These are phyloP conservation scores for Globisporangium iwayamae DNA, from an alignment of 352 stramenopile species.

Conservation along the genomic window DNA sequence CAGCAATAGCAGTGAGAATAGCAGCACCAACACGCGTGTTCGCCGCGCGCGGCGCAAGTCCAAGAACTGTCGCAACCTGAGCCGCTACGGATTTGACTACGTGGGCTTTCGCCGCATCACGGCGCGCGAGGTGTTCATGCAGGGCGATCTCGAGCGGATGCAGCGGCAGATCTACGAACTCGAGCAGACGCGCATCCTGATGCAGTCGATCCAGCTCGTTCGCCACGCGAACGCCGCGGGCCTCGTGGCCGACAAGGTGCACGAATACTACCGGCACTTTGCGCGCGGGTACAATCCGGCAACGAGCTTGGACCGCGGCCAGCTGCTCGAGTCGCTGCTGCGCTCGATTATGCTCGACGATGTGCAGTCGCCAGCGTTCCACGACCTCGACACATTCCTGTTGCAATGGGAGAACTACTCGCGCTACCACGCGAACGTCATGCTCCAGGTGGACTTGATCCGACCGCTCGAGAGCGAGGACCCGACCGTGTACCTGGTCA, in stretches of 20 bases:
- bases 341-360: conserved; percentile 45
- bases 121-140: conserved; percentile 26
- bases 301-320: conserved; percentile 10
- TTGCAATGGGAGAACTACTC: conserved; percentile 62
- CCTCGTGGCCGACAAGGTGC: conserved; percentile 37
- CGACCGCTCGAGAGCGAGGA: conserved; percentile 35
- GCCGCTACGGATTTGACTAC: conserved; percentile 26
- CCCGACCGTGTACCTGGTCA: conserved; percentile 30
- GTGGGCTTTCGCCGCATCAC: conserved; percentile 30
- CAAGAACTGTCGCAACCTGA: conserved; percentile 45
- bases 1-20: not conserved
- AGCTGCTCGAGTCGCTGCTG: conserved; percentile 34
- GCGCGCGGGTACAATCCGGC: conserved; percentile 38
- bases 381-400: conserved; percentile 47
- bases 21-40: not conserved
- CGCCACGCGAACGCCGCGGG: conserved; percentile 38
- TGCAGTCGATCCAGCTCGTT: conserved; percentile 39
- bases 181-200: conserved; percentile 38
- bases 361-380: conserved; percentile 50
- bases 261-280: conserved; percentile 51
- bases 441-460: conserved; percentile 29
- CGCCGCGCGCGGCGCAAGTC: conserved; percentile 22
- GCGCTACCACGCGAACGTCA: conserved; percentile 47
- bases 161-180: conserved; percentile 40
- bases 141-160: conserved; percentile 26